Evolutionary conservation across 2,329 filamentous ascomycete species (phyloP), one percentile per base, ranked within the genome.

Genomic region (Cyanodermella asteris): DNA sequence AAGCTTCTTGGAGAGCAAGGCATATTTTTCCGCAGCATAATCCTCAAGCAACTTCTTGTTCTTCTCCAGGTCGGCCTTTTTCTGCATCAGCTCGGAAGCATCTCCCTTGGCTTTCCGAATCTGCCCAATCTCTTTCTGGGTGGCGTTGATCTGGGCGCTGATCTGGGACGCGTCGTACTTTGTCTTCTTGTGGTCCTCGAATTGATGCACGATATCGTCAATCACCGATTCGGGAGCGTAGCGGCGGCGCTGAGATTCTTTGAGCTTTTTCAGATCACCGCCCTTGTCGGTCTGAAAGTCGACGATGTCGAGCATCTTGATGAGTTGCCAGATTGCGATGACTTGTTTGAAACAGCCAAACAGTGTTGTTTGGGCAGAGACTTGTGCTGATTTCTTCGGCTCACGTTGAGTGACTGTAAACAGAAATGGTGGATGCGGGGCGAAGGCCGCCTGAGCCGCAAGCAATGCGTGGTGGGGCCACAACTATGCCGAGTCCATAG

Each of bases 181-280:
- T 72, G 69, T 78, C 53, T 61, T 69, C 40, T 77, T 67, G 51
- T 84, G 77, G 40, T 84, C 78, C 46, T 91, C 75, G 46, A 75
- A 93, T 44, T 90, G 56, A 13, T 61, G 62, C 45, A 93, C 87
- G 31, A 94, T 69, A 53, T 91, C 74, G 55, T 97, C 84, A 14
- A 97, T 84, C 23, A 73, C 59, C 44, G 80, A 75, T 42, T 81
- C 76, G 9, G 71, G 62, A 24, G 78, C 82, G 56, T 69, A 65
- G 39, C 87, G 72, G 44, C 70, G 71, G 38, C 74, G 67, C 53
- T 97, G 87, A 35, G 75, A 87, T 50, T 93, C 80, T 49, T 76
- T 75, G 51, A 97, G 87, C 55, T 71, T 72, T 45, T 91, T 74
- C 10, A 81, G 78, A 53, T 94, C 69, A 39, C 87, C 87, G 37